These are phyloP conservation scores for Kickxella alabastrina DNA, from an alignment of 192 early-diverging fungal genomes.

Conservation along the genomic window DNA sequence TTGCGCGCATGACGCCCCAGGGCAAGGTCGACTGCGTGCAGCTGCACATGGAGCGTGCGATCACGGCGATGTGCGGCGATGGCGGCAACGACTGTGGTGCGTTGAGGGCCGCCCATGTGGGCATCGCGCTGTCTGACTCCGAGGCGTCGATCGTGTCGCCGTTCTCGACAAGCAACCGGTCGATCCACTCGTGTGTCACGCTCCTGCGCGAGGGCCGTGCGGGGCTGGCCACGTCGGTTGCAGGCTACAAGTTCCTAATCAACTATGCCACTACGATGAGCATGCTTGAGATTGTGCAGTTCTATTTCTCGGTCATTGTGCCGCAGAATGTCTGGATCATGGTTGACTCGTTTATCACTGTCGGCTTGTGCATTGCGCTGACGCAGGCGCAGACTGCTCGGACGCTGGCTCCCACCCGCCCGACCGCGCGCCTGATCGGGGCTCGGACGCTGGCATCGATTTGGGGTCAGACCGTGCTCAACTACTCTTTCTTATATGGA, in stretches of 20 bases:
- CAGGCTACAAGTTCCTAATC: conserved; percentile 74
- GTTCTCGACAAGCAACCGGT: conserved; percentile 63
- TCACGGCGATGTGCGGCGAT: conserved; percentile 86
- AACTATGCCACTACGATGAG: conserved; percentile 72
- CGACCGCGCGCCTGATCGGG: conserved; percentile 75
- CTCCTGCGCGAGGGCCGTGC: conserved; percentile 70
- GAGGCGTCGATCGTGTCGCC: conserved; percentile 84
- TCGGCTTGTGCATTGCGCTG: conserved; percentile 60
- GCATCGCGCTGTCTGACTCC: conserved; percentile 74
- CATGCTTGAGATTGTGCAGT: conserved; percentile 61
- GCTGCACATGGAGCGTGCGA: conserved; percentile 71
- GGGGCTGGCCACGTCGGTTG: conserved; percentile 70
- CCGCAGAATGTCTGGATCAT: conserved; percentile 71
- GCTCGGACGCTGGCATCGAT: conserved; percentile 66
- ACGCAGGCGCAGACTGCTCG: conserved; percentile 61
- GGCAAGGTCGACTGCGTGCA: conserved; percentile 73
- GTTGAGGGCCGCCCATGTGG: conserved; percentile 74
- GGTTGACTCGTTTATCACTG: conserved; percentile 67
- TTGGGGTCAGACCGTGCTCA: conserved; percentile 66
- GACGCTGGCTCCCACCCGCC: conserved; percentile 56
- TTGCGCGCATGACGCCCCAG: conserved; percentile 75
- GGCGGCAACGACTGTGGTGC: conserved; percentile 86
- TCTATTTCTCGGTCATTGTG: conserved; percentile 73
- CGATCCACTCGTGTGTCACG: conserved; percentile 65
- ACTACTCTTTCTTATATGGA: conserved; percentile 60